Conservation (phyloP, 1,284 basidiomycete genomes). For the Neolentinus lepideus region DNA sequence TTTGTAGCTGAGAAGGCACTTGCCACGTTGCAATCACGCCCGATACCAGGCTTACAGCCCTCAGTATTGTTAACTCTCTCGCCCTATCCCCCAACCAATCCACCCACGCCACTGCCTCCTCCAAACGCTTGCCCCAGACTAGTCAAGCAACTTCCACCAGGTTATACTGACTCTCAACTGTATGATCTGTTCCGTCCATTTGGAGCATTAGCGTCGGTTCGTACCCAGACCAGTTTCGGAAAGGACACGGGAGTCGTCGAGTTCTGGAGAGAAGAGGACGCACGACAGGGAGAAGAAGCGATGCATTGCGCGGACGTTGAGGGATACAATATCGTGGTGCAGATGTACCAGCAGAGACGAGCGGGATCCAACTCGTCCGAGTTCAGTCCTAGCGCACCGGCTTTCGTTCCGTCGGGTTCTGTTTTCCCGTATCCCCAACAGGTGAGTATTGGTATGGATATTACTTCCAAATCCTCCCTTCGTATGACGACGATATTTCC, state of each 20-base stretch:
- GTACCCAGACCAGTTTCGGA: slow-evolving; percentile 64
- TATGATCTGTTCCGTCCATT: slow-evolving; percentile 71
- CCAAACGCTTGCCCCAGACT: slow-evolving; percentile 69
- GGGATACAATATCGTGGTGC: slow-evolving; percentile 75
- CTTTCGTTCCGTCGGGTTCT: slow-evolving; percentile 65
- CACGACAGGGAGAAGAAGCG: slow-evolving; percentile 65
- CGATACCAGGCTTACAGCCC: slow-evolving; percentile 50
- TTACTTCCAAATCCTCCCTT: no score
- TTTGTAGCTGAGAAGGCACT: slow-evolving; percentile 79
- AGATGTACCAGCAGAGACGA: slow-evolving; percentile 62
- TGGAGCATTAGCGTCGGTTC: slow-evolving; percentile 65
- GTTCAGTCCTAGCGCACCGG: slow-evolving; percentile 64
- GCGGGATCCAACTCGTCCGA: slow-evolving; percentile 44
- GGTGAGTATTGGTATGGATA: slow-evolving; percentile 7
- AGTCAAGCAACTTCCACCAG: slow-evolving; percentile 67
- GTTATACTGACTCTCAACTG: slow-evolving; percentile 66
- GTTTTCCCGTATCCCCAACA: slow-evolving; percentile 40
- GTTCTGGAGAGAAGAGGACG: slow-evolving; percentile 87
- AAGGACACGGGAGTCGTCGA: slow-evolving; percentile 72
- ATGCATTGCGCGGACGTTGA: slow-evolving; percentile 78
- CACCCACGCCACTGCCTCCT: slow-evolving; percentile 63
- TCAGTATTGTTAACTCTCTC: slow-evolving; percentile 60
- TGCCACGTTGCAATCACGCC: slow-evolving; percentile 71
- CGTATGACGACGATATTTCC: neutral
- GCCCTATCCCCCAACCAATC: slow-evolving; percentile 64